Percentiles rank a stretch among this genome's conserved stretches.
phyloP scores from a whole-genome alignment of 345 rosid genomes.

The Limnanthes douglasii region DNA sequence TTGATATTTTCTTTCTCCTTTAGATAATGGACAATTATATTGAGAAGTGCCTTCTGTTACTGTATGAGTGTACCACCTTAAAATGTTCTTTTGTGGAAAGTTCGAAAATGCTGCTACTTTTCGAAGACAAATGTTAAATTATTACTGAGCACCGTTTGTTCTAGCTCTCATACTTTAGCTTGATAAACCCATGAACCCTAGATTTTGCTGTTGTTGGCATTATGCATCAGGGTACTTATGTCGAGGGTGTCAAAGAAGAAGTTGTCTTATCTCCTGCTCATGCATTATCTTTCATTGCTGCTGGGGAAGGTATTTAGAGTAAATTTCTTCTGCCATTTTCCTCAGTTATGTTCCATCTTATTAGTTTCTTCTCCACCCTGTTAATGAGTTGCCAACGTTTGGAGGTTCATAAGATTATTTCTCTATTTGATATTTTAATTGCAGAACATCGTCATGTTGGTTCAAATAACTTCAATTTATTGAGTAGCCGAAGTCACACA shows the following conservation, averaged over 20 bases:
- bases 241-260: conserved; percentile 99
- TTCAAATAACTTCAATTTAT: conserved; percentile 91
- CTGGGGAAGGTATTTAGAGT: conserved; percentile 75
- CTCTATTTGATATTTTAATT: conserved; percentile 11
- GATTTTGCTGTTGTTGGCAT: too few species aligned
- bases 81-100: too few species aligned
- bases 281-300: conserved; percentile 94
- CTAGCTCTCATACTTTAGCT: too few species aligned
- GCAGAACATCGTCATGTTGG: conserved; percentile 99
- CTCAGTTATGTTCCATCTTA: not conserved
- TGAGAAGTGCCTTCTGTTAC: too few species aligned
- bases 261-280: conserved; percentile 99
- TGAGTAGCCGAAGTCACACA: conserved; percentile 99
- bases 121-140: too few species aligned
- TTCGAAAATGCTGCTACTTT: too few species aligned
- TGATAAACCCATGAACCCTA: too few species aligned
- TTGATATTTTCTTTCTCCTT: too few species aligned
- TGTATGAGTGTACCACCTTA: too few species aligned
- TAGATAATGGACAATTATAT: too few species aligned
- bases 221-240: conserved; percentile 99
- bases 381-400: too few species aligned
- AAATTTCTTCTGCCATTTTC: conserved; percentile 1
- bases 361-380: conserved; percentile 5
- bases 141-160: too few species aligned
- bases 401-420: conserved; percentile 3